Evolutionary conservation across 1,139 yeast genomes (phyloP).

Genomic region (Geotrichum candidum): DNA sequence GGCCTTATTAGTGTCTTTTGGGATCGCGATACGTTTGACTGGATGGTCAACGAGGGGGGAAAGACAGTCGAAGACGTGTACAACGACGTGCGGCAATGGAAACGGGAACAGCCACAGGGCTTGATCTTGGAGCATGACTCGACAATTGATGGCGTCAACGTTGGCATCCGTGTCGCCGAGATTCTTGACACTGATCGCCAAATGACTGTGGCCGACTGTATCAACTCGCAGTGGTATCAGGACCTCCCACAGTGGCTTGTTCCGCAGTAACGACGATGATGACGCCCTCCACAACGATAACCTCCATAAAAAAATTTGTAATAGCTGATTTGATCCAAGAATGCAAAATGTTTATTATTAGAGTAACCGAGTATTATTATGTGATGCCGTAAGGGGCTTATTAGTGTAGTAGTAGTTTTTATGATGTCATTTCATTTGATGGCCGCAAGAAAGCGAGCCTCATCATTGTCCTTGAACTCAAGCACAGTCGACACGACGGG

Average conservation of each 20-base stretch:
- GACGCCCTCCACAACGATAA: not conserved
- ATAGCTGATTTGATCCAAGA: not conserved
- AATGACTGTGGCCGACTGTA: constrained; percentile 80
- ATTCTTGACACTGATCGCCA: constrained; percentile 44
- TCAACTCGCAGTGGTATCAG: constrained; percentile 47
- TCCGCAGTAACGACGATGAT: not conserved
- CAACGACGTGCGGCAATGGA: constrained; percentile 52
- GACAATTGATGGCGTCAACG: constrained; percentile 56
- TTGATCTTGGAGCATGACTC: constrained; percentile 84
- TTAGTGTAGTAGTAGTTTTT: not conserved
- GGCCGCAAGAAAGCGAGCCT: constrained; percentile 59
- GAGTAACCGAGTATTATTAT: not conserved
- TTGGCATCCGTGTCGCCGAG: constrained; percentile 53
- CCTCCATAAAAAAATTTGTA: not conserved
- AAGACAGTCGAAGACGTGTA: constrained; percentile 49
- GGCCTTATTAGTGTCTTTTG: constrained; percentile 85
- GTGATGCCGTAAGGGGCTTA: not conserved
- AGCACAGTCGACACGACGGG: constrained; percentile 80
- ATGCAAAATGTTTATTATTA: not conserved
- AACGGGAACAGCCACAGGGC: constrained; percentile 44
- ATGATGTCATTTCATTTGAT: constrained; percentile 29
- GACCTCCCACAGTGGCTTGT: constrained; percentile 15
- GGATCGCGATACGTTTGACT: constrained; percentile 90
- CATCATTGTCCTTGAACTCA: constrained; percentile 63
- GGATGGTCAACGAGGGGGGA: constrained; percentile 52